Evolutionary conservation across 805 yeast genomes (phyloP).

Genomic region (Saccharomyces kudriavzevii): DNA sequence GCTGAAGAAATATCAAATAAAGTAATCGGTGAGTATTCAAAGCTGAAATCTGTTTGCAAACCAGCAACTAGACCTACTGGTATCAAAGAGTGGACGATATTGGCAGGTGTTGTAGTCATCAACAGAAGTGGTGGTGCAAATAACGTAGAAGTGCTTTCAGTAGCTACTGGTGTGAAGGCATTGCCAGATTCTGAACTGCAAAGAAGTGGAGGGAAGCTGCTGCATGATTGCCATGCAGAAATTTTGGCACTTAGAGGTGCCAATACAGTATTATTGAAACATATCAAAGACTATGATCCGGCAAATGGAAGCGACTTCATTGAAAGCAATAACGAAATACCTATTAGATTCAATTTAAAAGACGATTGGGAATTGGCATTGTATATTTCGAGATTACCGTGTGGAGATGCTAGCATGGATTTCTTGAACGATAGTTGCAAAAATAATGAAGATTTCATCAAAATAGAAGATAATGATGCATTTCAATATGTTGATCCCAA

Average conservation of each 20-base stretch:
- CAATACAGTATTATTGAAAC: conserved; percentile 50
- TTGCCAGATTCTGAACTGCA: conserved; percentile 45
- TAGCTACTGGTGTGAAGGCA: conserved; percentile 81
- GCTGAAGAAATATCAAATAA: conserved; percentile 15
- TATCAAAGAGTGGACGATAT: conserved; percentile 70
- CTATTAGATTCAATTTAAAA: conserved; percentile 28
- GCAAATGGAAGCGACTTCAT: conserved; percentile 7
- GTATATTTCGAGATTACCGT: conserved; percentile 70
- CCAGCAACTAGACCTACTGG: conserved; percentile 60
- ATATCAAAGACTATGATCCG: conserved; percentile 26
- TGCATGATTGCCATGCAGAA: conserved; percentile 93
- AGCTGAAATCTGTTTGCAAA: conserved; percentile 39
- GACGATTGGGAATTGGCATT: conserved; percentile 42
- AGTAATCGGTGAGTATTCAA: conserved; percentile 25
- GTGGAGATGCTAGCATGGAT: conserved; percentile 82
- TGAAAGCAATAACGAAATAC: background rate
- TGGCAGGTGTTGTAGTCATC: conserved; percentile 60
- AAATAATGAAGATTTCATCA: conserved; percentile 11
- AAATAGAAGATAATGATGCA: conserved; percentile 12
- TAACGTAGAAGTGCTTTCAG: conserved; percentile 33
- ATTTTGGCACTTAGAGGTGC: conserved; percentile 63
- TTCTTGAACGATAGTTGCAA: conserved; percentile 12
- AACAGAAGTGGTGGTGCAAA: conserved; percentile 9
- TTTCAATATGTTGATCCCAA: conserved; percentile 24
- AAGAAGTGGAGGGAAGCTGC: conserved; percentile 44